Base-by-base conservation (phyloP, 257 asterid species). In the Echium plantagineum region DNA sequence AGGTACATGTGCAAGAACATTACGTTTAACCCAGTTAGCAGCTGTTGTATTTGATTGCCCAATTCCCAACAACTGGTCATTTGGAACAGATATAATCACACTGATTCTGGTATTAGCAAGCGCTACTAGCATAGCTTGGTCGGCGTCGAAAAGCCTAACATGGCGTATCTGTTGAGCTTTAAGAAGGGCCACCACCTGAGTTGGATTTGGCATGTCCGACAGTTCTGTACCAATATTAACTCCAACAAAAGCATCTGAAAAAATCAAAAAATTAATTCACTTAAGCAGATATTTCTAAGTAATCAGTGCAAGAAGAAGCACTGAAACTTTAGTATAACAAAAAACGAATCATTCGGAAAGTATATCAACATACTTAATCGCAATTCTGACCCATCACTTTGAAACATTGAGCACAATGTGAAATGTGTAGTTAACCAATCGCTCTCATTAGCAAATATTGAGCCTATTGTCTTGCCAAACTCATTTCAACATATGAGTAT, bases 31-130 rank as follows among this genome's bases (percentile, higher is more conserved):
- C 98, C 98, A 90, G 71, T 87, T 90, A 52, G 94, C 83, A 0
- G 97, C 97, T 3, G 95, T 84, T 62, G 87, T 69, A 47, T 90
- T 90, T 9, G 97, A 86, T 32, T 85, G 96, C 19, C 97, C 97
- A 24, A 87, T 85, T 61, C 86, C 97, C 42, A 90, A 62, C 5
- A 90, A 73, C 64, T 90, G 86, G 49, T 86, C 97, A 54, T 90
- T 90, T 18, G 97, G 97, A 38, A 90, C 82, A 0, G 97, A 83
- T 10, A 90, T 81, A 1, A 78, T 79, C 12, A 90, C 95, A 4
- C 63, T 76, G 61, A 90, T 86, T 55, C 82, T 86, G 1, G 97
- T 75, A 47, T 83, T 74, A n/a, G 97, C 94, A 19, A 90, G 95
- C 53, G 94, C 94, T 1, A 69, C 69, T 19, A 90, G 83, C 90